Percentiles rank a stretch among this genome's conserved stretches.
Conservation (phyloP, 2,329 filamentous ascomycete species). For the Trichocomaceae sp. region DNA sequence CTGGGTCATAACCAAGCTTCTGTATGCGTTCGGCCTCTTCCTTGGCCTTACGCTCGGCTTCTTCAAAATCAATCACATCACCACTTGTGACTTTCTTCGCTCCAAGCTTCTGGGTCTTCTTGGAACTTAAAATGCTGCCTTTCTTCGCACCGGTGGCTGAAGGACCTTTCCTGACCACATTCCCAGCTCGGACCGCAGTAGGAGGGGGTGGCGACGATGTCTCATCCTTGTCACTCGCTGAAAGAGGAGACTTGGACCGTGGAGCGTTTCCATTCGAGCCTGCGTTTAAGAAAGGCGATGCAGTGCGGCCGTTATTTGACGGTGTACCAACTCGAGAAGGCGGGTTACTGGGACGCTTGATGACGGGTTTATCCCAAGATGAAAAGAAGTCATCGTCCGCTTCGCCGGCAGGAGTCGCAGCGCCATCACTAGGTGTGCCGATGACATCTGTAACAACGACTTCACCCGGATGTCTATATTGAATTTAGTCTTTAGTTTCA, state of each 20-base stretch:
- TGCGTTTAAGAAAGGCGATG: constrained; percentile 83
- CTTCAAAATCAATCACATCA: constrained; percentile 88
- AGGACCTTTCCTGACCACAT: constrained; percentile 72
- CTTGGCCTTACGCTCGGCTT: constrained; percentile 92
- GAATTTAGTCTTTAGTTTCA: constrained; percentile 17
- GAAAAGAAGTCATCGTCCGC: constrained; percentile 94
- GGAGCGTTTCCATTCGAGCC: constrained; percentile 58
- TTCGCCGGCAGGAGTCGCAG: constrained; percentile 73
- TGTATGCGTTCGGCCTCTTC: constrained; percentile 95
- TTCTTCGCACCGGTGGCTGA: constrained; percentile 64
- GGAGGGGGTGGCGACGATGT: constrained; percentile 48
- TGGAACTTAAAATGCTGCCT: constrained; percentile 75
- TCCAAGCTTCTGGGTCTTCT: constrained; percentile 76
- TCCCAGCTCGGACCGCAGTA: constrained; percentile 63
- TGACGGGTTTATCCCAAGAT: constrained; percentile 95
- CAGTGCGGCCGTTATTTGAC: constrained; percentile 68
- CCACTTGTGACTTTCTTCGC: constrained; percentile 77
- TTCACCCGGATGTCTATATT: constrained; percentile 68
- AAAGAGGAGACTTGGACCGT: constrained; percentile 79
- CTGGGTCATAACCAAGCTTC: constrained; percentile 90
- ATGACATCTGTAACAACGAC: constrained; percentile 69
- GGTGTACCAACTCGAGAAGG: constrained; percentile 85
- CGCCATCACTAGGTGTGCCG: constrained; percentile 55
- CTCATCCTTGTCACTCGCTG: constrained; percentile 48
- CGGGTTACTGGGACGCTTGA: constrained; percentile 93